Evolutionary conservation across 331 rosid species (phyloP).

Genomic region (Rhamnella rubrinervis): DNA sequence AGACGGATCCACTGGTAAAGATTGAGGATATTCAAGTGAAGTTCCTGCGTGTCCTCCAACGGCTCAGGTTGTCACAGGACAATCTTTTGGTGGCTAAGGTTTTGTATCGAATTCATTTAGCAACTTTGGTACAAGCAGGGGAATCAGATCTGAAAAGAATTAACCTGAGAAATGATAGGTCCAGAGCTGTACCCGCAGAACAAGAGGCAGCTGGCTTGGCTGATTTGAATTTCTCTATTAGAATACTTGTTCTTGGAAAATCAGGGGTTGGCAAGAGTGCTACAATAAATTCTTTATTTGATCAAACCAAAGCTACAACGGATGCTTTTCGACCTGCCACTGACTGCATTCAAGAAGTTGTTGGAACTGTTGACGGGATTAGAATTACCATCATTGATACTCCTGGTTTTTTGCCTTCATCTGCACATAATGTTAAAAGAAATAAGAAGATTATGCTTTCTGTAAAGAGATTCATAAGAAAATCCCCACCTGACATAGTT

Average conservation of each 20-base stretch:
- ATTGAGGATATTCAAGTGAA: conserved; percentile 73
- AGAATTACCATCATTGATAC: conserved; percentile 75
- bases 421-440: conserved; percentile 56
- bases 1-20: conserved; percentile 53
- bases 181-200: conserved; percentile 52
- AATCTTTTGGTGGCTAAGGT: conserved; percentile 74
- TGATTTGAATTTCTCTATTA: conserved; percentile 63
- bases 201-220: conserved; percentile 62
- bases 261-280: conserved; percentile 99
- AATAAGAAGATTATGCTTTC: conserved; percentile 81
- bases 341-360: conserved; percentile 66
- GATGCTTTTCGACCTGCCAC: conserved; percentile 96
- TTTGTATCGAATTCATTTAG: conserved; percentile 90
- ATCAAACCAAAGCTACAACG: conserved; percentile 64
- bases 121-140: conserved; percentile 74
- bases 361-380: conserved; percentile 72
- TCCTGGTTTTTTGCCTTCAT: conserved; percentile 78
- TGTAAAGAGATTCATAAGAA: conserved; percentile 73
- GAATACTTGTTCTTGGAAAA: conserved; percentile 87
- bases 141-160: conserved; percentile 70
- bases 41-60: conserved; percentile 64
- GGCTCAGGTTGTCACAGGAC: conserved; percentile 67
- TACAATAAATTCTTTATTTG: conserved; percentile 87
- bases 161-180: conserved; percentile 44
- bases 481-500: conserved; percentile 86